Conservation (phyloP, 1,284 basidiomycete species). For the Malassezia arunalokei region DNA sequence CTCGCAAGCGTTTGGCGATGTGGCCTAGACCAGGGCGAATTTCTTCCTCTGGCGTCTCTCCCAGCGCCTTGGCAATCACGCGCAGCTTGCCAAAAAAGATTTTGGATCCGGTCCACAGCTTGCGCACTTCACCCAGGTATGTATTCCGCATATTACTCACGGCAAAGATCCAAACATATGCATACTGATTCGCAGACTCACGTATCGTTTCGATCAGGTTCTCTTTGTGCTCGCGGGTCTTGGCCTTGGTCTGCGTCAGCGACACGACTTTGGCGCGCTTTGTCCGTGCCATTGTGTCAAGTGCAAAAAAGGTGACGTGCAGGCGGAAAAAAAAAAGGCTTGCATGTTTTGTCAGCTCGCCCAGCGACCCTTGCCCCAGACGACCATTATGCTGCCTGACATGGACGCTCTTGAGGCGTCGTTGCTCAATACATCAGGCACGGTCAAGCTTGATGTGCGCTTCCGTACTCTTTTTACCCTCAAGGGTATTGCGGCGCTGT, state of each 20-base stretch:
- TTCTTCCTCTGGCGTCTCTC: slow-evolving; percentile 73
- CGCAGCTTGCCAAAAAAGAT: slow-evolving; percentile 86
- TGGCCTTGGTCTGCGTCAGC: slow-evolving; percentile 52
- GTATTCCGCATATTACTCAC: slow-evolving; percentile 90
- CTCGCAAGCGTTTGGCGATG: slow-evolving; percentile 77
- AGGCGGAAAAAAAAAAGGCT: neutral
- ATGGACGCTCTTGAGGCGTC: slow-evolving; percentile 25
- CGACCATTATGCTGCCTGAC: slow-evolving; percentile 7
- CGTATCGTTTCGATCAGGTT: slow-evolving; percentile 68
- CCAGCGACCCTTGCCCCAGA: neutral
- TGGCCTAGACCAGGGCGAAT: slow-evolving; percentile 66
- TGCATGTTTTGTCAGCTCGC: neutral
- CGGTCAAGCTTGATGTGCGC: slow-evolving; percentile 68
- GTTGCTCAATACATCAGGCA: slow-evolving; percentile 50
- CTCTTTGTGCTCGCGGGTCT: slow-evolving; percentile 61
- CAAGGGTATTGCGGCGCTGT: slow-evolving; percentile 57
- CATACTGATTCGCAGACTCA: slow-evolving; percentile 56
- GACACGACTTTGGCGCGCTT: slow-evolving; percentile 49
- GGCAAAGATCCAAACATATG: slow-evolving; percentile 87
- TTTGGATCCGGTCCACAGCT: slow-evolving; percentile 67
- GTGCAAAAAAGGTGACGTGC: neutral
- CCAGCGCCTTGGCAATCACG: slow-evolving; percentile 93
- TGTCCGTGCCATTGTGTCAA: slow-evolving; percentile 40
- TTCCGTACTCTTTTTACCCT: slow-evolving; percentile 89
- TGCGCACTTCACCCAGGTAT: slow-evolving; percentile 82